Evolutionary conservation across 495 filamentous ascomycete species (phyloP).

Genomic region (Annulohypoxylon maeteangense): DNA sequence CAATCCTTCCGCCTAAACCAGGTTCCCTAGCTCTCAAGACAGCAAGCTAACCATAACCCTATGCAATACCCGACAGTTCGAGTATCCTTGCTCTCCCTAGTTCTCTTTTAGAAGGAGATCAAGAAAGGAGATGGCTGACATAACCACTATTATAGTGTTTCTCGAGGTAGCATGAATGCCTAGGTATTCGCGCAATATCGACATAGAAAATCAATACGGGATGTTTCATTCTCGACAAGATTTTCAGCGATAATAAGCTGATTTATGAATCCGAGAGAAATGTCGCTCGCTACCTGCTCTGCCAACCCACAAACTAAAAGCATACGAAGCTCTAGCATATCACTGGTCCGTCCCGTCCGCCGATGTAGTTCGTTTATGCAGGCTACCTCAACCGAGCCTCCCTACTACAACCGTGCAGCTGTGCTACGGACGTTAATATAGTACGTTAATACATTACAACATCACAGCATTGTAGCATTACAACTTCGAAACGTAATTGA

Average conservation of each 20-base stretch:
- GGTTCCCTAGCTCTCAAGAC: conserved; percentile 13
- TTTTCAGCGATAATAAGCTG: conserved; percentile 4
- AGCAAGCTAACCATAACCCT: not conserved
- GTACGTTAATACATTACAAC: not conserved
- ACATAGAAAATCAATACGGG: conserved; percentile 1
- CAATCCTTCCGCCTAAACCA: conserved; percentile 20
- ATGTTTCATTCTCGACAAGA: not conserved
- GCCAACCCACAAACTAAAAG: not conserved
- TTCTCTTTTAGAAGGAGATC: conserved; percentile 12
- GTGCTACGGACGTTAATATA: conserved; percentile 12
- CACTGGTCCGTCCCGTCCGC: conserved; percentile 4
- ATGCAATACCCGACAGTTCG: conserved; percentile 11
- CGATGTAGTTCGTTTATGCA: conserved; percentile 27
- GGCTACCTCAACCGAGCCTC: conserved; percentile 32
- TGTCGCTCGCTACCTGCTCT: not conserved
- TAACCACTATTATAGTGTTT: not conserved
- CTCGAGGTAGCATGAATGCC: not conserved
- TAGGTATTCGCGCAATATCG: no score
- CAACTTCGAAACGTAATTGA: conserved; percentile 18
- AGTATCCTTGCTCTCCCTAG: not conserved
- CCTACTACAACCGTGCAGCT: not conserved
- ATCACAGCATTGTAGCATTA: not conserved
- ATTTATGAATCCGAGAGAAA: not conserved
- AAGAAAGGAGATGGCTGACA: not conserved
- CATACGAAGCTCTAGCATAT: conserved; percentile 16